Conservation (phyloP, 163 green algal genomes). For the Prototheca wickerhamii region DNA sequence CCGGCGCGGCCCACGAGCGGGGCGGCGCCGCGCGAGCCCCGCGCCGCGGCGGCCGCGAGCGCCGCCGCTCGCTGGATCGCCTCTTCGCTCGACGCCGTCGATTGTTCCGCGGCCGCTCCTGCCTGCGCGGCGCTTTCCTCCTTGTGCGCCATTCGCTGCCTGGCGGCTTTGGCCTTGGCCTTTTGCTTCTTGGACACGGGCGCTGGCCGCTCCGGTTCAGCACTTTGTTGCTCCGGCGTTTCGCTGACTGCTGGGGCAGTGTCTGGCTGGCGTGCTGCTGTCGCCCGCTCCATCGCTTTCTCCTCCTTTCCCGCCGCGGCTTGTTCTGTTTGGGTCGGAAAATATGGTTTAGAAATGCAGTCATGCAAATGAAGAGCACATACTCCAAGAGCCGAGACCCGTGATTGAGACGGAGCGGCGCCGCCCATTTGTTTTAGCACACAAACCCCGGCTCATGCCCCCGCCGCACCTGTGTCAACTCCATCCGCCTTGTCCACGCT, state of each 20-base stretch:
- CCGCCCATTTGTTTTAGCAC: too few relatives aligned
- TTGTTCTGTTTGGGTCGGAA: neutral
- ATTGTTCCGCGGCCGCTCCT: neutral
- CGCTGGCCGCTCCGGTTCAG: neutral
- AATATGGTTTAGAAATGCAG: too few relatives aligned
- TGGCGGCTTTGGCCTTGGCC: neutral
- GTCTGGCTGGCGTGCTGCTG: neutral
- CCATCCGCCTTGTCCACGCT: neutral
- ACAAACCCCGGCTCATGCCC: too few relatives aligned
- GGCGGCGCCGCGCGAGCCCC: neutral
- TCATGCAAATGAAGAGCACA: too few relatives aligned
- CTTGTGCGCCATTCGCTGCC: neutral
- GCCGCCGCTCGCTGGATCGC: neutral
- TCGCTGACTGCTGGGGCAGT: neutral
- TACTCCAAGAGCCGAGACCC: too few relatives aligned
- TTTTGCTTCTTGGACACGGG: neutral
- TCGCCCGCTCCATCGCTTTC: neutral
- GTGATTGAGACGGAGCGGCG: too few relatives aligned
- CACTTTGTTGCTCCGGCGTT: neutral
- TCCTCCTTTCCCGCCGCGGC: neutral
- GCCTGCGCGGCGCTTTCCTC: neutral
- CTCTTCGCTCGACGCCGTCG: neutral
- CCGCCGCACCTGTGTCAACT: too few relatives aligned
- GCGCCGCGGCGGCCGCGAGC: neutral
- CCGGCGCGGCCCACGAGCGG: neutral